Evolutionary conservation across 805 yeast species (phyloP), one percentile per base, ranked within the genome.

Genomic region (Lipomyces orientalis): DNA sequence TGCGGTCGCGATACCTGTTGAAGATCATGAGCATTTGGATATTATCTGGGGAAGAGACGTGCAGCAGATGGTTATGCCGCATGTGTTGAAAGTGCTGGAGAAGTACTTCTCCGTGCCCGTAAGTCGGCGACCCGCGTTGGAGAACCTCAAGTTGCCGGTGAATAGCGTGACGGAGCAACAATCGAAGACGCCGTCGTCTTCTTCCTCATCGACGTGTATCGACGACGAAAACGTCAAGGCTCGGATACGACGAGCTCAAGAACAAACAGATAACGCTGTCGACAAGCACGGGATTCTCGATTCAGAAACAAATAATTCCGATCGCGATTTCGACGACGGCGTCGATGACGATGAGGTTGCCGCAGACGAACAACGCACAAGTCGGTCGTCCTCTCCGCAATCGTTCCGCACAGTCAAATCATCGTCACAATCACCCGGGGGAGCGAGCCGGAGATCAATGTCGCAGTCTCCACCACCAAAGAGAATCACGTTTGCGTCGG

Each of bases 11-110:
- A 80, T 86, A 14, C 88, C 90, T 0, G 85, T 93, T 0, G 82
- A 80, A 0, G 80, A 80, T n/a, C 92, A 93, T 77, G 98, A 93
- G 78, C 98, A 93, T 78, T 81, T 93, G 75, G 98, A 94, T 76
- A 86, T 94, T 64, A 79, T 93, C 16, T 93, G 98, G 98, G 97
- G 97, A 9, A 78, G 83, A 9, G 86, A 88, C 62, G 91, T 90
- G 0, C 85, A 81, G 34, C 70, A 75, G 1, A 70, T 78, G 37
- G 87, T 86, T 0, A 81, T 85, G 58, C 76, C 75, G 7, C 67
- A 71, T 22, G 73, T 73, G 5, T 25, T 67, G 34, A 55, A 39
- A 7, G 61, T 55, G 9, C 64, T 72, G 37, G 55, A 43, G 9
- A 25, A 25, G 10, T 62, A 37, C 39, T 57, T 51, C 31, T 31